Conservation (phyloP, 2,329 filamentous ascomycete species). For the Hymenoscyphus fructigenus region DNA sequence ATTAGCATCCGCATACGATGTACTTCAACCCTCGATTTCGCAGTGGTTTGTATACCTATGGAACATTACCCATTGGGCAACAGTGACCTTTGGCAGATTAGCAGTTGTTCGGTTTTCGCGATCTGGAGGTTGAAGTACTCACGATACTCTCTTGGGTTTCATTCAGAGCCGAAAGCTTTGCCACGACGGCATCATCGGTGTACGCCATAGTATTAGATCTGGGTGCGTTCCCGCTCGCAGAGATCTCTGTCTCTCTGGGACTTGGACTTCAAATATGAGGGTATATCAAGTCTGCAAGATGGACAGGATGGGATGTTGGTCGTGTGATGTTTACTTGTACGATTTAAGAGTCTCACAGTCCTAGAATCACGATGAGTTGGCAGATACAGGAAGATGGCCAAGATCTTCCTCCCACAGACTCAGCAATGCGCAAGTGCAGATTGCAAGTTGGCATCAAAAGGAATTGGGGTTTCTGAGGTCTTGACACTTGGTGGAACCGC, state of each 20-base stretch:
- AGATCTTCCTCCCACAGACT: neutral
- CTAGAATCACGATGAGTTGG: conserved; percentile 1
- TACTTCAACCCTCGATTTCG: neutral
- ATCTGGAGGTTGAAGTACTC: conserved; percentile 16
- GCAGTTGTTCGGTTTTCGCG: neutral
- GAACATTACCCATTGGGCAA: conserved; percentile 99
- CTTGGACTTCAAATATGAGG: neutral
- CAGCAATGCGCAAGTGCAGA: neutral
- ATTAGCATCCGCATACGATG: conserved; percentile 31
- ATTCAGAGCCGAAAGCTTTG: conserved; percentile 91
- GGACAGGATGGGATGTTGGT: neutral
- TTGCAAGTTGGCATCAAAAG: too few relatives aligned
- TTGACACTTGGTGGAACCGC: neutral
- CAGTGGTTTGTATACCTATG: conserved; percentile 65
- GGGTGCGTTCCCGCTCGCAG: neutral
- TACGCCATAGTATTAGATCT: conserved; percentile 70
- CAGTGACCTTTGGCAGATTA: conserved; percentile 57
- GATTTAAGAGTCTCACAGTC: neutral
- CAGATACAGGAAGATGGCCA: neutral
- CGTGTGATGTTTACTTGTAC: conserved; percentile 2
- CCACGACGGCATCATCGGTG: conserved; percentile 90
- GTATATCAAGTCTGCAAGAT: neutral
- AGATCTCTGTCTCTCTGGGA: neutral
- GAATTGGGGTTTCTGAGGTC: neutral
- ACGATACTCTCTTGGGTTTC: conserved; percentile 95